Evolutionary conservation across 2,329 filamentous ascomycete genomes (phyloP), one percentile per base, ranked within the genome.

Genomic region (Penicillium decumbens): DNA sequence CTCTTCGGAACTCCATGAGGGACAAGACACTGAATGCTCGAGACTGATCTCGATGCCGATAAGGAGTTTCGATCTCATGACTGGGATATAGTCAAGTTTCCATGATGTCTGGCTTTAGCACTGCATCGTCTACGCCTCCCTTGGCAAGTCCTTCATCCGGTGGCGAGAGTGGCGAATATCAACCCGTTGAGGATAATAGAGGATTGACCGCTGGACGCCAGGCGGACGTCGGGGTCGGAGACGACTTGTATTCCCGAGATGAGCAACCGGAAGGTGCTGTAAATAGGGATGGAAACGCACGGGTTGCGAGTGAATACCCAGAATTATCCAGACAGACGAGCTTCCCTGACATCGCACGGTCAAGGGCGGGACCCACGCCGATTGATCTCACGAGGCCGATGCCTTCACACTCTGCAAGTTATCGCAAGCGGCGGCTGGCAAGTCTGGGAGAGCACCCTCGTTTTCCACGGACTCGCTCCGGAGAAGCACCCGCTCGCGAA

Each of bases 361-460:
- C 37, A 40, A 40, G 38, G 20, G 5, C 12, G 27, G 24, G 24
- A 4, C 23, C 12, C 23, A 29, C 15, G 20, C 37, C 37, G 27
- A 30, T 42, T 27, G 40, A 42, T 12, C 24, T 40, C n/a, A 27
- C 38, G 6, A 40, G 38, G 20, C 24, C 38, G 38, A 40, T 40
- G 38, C 38, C 38, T n/a, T 25, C 20, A 3, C 38, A 40, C n/a
- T 23, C 45, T 20, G 25, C 44, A 33, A 39, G 38, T 28, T 72
- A 75, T 49, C 66, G 72, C 40, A 75, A 75, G 59, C 68, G 72
- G 52, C 69, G 72, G 52, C 55, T 75, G 45, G 69, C 69, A n/a
- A 67, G 65, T 44, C 52, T 65, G 25, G 56, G 64, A 15, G 63
- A 71, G 44, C 66, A 67, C 44, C 53, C 41, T 24, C 41, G 54